These are phyloP conservation scores for Phtheirospermum japonicum DNA, from an alignment of 257 asterid genomes.

Conservation along the genomic window DNA sequence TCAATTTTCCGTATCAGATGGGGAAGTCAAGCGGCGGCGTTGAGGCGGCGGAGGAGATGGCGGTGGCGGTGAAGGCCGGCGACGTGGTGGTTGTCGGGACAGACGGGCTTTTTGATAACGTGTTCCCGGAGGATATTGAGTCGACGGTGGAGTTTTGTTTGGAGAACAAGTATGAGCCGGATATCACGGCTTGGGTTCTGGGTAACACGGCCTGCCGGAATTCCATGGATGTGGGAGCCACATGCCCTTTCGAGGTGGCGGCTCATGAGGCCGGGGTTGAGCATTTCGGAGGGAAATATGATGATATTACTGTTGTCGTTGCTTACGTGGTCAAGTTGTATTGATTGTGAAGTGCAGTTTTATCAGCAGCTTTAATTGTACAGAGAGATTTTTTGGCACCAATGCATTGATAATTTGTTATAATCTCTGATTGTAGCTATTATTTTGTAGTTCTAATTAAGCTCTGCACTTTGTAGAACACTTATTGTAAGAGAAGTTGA, in stretches of 20 bases:
- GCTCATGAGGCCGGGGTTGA: conserved; percentile 27
- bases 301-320: conserved; percentile 49
- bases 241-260: conserved; percentile 34
- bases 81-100: conserved; percentile 45
- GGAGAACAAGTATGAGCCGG: not conserved
- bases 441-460: no score
- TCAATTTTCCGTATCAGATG: conserved; percentile 39
- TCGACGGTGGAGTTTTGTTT: conserved; percentile 11
- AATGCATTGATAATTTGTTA: no score
- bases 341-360: not conserved
- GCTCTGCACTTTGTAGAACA: no score
- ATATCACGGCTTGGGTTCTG: conserved; percentile 9
- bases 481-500: no score
- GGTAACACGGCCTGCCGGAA: conserved; percentile 13
- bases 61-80: conserved; percentile 29
- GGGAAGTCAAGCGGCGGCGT: not conserved
- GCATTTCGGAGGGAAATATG: conserved; percentile 41
- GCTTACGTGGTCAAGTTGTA: conserved; percentile 23
- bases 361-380: not conserved
- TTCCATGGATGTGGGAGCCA: not conserved
- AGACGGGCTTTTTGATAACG: conserved; percentile 51
- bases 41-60: conserved; percentile 27
- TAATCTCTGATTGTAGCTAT: no score
- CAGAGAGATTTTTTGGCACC: not conserved
- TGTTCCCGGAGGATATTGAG: conserved; percentile 31